Evolutionary conservation across 495 filamentous ascomycete genomes (phyloP), one percentile per base, ranked within the genome.

Genomic region (Pseudoneurospora amorphoporcata): DNA sequence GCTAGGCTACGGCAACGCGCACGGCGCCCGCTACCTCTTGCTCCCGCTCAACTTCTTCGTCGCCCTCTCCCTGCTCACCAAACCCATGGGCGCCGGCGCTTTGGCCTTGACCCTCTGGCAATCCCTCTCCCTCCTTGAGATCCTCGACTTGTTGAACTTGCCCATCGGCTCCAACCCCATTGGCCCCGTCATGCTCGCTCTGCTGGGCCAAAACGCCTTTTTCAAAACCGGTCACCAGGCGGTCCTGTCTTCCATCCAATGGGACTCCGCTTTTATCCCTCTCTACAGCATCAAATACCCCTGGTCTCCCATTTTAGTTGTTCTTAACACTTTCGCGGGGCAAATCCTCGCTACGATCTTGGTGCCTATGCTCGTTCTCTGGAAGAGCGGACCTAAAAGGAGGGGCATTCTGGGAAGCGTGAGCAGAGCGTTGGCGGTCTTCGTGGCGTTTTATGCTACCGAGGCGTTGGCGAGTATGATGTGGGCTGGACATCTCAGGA

Each of bases 181-280:
- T 77, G 95, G 94, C 0, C 95, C 96, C 32, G 84, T 94, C 32
- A 85, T 97, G 45, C 86, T 99, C 12, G 96, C 89, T 43, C 81
- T 98, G 17, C 86, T 99, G 2, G 96, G 94, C 68, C 91, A 90
- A 75, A 97, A 94, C 80, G 89, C 97, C 83, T 99, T 90, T 85
- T 99, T 99, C 89, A 97, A 95, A 76, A 99, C 95, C 1, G 95
- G 95, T 75, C 95, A 99, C 81, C 96, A 98, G 81, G 95, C 95
- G 17, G 91, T 90, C 0, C 87, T 97, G 32, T 87, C 88, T 76
- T 90, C 88, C 73, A 96, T 99, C 79, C 96, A 99, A 77, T 99
- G 95, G 95, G 94, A 98, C 81, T 86, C 88, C n/a, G 95, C 94
- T 32, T 99, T 98, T 85, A 92, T 99, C 76, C 91, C 96, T 2